phyloP scores from a whole-genome alignment of 2,329 filamentous ascomycete species.

The Verticillium zaregamsianum region DNA sequence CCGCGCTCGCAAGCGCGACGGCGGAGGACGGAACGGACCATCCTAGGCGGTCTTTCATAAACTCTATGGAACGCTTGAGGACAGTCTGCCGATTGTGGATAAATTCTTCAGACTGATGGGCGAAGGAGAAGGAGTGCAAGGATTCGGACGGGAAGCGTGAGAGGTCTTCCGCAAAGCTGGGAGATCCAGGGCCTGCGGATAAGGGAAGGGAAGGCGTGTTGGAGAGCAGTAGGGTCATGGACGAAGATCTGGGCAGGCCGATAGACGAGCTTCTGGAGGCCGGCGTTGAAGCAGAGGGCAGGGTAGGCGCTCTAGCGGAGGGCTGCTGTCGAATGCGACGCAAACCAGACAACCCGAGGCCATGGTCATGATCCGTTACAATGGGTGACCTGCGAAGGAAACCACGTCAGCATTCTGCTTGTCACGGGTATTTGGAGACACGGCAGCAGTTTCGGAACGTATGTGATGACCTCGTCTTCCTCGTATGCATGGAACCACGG shows the following conservation, averaged over 20 bases:
- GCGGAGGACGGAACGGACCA: constrained; percentile 66
- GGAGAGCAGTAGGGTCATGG: constrained; percentile 64
- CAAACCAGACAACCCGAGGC: constrained; percentile 78
- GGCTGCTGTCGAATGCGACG: constrained; percentile 90
- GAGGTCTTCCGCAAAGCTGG: constrained; percentile 81
- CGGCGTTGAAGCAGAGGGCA: constrained; percentile 58
- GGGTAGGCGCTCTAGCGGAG: constrained; percentile 58
- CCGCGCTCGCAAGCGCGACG: constrained; percentile 74
- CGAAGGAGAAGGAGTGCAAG: constrained; percentile 96
- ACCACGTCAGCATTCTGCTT: constrained; percentile 8
- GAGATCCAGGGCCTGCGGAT: constrained; percentile 63
- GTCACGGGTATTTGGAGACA: constrained; percentile 2
- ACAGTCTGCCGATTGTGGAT: constrained; percentile 90
- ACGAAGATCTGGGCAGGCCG: constrained; percentile 62
- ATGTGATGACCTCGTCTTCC: not conserved
- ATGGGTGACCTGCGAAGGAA: constrained; percentile 64
- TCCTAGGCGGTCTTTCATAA: constrained; percentile 88
- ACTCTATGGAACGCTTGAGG: constrained; percentile 88
- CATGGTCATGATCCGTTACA: constrained; percentile 82
- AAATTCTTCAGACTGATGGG: constrained; percentile 88
- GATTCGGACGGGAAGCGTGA: constrained; percentile 92
- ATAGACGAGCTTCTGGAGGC: constrained; percentile 59
- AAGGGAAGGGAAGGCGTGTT: constrained; percentile 50
- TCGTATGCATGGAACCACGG: not conserved
- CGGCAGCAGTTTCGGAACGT: not conserved